A percentile compares a stretch with the other conserved stretches of the same genome.
These are phyloP conservation scores for Cercospora zeae-maydis DNA, from an alignment of 2,329 filamentous ascomycete species.

Conservation along the genomic window DNA sequence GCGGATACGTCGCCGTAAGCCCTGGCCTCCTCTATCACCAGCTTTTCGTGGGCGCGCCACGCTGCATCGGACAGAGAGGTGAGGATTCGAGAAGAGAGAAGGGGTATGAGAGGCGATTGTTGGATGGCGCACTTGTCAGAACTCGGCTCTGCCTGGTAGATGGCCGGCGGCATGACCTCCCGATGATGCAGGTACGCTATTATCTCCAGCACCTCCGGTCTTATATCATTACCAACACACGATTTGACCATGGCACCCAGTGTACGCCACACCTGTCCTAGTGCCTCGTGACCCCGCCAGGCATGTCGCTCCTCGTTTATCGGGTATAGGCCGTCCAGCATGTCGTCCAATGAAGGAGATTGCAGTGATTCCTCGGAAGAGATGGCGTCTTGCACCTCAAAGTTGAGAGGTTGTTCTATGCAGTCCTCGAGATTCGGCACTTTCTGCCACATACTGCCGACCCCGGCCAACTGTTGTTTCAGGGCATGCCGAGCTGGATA, in stretches of 20 bases:
- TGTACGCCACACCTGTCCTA: constrained; percentile 48
- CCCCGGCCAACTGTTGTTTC: background rate
- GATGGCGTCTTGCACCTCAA: background rate
- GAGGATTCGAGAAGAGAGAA: constrained; percentile 48
- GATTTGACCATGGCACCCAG: constrained; percentile 46
- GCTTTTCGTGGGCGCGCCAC: constrained; percentile 47
- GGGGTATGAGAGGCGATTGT: constrained; percentile 48
- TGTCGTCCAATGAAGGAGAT: constrained; percentile 19
- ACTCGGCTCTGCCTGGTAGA: constrained; percentile 41
- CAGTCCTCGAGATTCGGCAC: constrained; percentile 18
- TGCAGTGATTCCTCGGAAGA: background rate
- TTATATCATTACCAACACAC: constrained; percentile 32
- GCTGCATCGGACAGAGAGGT: constrained; percentile 50
- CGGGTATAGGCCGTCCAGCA: constrained; percentile 21
- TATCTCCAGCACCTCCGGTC: constrained; percentile 47
- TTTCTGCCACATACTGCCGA: constrained; percentile 16
- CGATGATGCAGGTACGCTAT: constrained; percentile 48
- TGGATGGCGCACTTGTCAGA: constrained; percentile 39
- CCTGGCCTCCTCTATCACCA: constrained; percentile 29
- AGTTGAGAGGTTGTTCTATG: constrained; percentile 11
- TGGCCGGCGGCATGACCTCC: constrained; percentile 46
- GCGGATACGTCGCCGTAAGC: constrained; percentile 38
- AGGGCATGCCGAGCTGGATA: constrained; percentile 13
- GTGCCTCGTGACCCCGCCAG: constrained; percentile 34
- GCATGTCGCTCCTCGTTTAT: constrained; percentile 10